These are phyloP conservation scores for Cladosporium sp. DNA, from an alignment of 2,329 filamentous ascomycete genomes.

Conservation along the genomic window DNA sequence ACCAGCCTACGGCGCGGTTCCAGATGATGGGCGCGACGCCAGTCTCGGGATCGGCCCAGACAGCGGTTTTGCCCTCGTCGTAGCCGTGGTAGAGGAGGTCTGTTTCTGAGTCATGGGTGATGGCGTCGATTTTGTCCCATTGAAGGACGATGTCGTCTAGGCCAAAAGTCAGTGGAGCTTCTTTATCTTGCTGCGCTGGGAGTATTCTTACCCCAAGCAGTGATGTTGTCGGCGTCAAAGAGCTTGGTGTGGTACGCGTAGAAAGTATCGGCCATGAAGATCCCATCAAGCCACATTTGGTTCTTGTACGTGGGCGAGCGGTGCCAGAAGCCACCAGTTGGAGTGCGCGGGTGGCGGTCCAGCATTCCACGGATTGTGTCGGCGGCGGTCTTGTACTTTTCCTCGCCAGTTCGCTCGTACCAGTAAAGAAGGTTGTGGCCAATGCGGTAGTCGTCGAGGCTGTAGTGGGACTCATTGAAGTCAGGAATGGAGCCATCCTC, in stretches of 20 bases:
- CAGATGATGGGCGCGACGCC: constrained; percentile 51
- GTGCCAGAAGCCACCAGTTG: constrained; percentile 31
- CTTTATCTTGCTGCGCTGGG: too few species aligned
- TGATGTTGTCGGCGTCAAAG: constrained; percentile 13
- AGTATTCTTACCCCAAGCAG: constrained; percentile 11
- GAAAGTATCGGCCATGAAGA: constrained; percentile 45
- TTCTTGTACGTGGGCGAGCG: constrained; percentile 38
- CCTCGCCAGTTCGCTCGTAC: constrained; percentile 20
- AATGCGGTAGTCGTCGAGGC: constrained; percentile 30
- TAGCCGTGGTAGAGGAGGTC: constrained; percentile 50
- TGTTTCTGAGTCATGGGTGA: constrained; percentile 30
- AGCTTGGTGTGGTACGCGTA: constrained; percentile 24
- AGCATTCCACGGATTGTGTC: constrained; percentile 22
- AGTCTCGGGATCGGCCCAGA: constrained; percentile 48
- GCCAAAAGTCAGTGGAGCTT: neutral
- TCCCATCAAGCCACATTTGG: constrained; percentile 36
- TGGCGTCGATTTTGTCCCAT: constrained; percentile 41
- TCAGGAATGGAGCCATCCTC: constrained; percentile 44
- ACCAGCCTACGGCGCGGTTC: constrained; percentile 51
- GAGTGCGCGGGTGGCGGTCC: constrained; percentile 26
- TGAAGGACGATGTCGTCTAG: constrained; percentile 32
- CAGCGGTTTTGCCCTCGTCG: constrained; percentile 42
- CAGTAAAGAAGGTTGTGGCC: constrained; percentile 27
- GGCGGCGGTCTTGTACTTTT: constrained; percentile 21
- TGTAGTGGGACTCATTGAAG: constrained; percentile 47